phyloP scores from a whole-genome alignment of 2,329 filamentous ascomycete genomes.

The Pezicula neosporulosa region DNA sequence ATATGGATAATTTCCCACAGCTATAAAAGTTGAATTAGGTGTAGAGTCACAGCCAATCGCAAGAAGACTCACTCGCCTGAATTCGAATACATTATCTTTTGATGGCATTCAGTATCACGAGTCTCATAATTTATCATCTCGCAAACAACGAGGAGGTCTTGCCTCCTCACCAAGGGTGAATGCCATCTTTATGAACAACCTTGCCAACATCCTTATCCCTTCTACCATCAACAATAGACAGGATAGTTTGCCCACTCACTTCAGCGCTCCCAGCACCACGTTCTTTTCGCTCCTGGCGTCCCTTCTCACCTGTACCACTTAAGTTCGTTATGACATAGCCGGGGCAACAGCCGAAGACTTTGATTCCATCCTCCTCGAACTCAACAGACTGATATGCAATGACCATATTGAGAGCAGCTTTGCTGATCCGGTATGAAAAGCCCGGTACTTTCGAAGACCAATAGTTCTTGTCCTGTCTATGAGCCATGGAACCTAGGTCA shows the following conservation, averaged over 20 bases:
- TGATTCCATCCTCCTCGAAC: conserved; percentile 12
- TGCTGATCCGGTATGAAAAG: conserved; percentile 14
- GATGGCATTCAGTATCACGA: too few species aligned
- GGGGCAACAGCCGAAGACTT: conserved; percentile 28
- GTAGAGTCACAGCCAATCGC: too few species aligned
- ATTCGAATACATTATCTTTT: too few species aligned
- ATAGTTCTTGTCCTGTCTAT: conserved; percentile 8
- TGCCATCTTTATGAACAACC: conserved; percentile 26
- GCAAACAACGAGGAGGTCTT: neutral
- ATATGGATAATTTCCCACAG: too few species aligned
- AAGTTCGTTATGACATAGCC: conserved; percentile 33
- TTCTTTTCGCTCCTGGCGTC: conserved; percentile 5
- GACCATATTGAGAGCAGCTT: conserved; percentile 23
- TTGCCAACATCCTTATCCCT: conserved; percentile 27
- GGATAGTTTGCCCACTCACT: conserved; percentile 20
- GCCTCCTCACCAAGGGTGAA: conserved; percentile 19
- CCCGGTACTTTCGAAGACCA: neutral
- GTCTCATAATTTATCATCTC: neutral
- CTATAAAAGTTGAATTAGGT: too few species aligned
- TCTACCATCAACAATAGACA: conserved; percentile 24
- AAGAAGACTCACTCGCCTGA: too few species aligned
- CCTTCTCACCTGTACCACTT: conserved; percentile 13
- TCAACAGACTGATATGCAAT: conserved; percentile 3
- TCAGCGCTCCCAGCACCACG: conserved; percentile 16
- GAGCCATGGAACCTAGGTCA: conserved; percentile 12